These are phyloP conservation scores for sweet orange (Citrus sinensis) DNA, from an alignment of 345 rosid genomes.

Conservation along the genomic window DVS_A1.0 CM039164.1:21409501-21410000, in stretches of 20 bases:
- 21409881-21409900: slow-evolving; percentile 95
- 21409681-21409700: slow-evolving; percentile 38
- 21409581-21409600: background rate
- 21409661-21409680: background rate
- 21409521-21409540: slow-evolving; percentile 94
- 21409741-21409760: slow-evolving; percentile 62
- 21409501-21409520: slow-evolving; percentile 82
- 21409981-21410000: slow-evolving; percentile 93
- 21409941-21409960: slow-evolving; percentile 89
- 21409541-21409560: slow-evolving; percentile 85
- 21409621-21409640: background rate
- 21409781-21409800: slow-evolving; percentile 96
- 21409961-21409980: slow-evolving; percentile 95
- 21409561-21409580: slow-evolving; percentile 80
- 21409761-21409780: slow-evolving; percentile 98
- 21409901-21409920: slow-evolving; percentile 77
- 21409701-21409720: slow-evolving; percentile 86
- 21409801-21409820: slow-evolving; percentile 91
- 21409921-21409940: slow-evolving; percentile 95
- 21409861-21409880: slow-evolving; percentile 81
- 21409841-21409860: slow-evolving; percentile 71
- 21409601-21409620: background rate
- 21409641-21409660: background rate
- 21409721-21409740: slow-evolving; percentile 82
- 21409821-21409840: slow-evolving; percentile 64